These are phyloP conservation scores for Ramalina intermedia DNA, from an alignment of 495 filamentous ascomycete species.

Conservation along the genomic window DNA sequence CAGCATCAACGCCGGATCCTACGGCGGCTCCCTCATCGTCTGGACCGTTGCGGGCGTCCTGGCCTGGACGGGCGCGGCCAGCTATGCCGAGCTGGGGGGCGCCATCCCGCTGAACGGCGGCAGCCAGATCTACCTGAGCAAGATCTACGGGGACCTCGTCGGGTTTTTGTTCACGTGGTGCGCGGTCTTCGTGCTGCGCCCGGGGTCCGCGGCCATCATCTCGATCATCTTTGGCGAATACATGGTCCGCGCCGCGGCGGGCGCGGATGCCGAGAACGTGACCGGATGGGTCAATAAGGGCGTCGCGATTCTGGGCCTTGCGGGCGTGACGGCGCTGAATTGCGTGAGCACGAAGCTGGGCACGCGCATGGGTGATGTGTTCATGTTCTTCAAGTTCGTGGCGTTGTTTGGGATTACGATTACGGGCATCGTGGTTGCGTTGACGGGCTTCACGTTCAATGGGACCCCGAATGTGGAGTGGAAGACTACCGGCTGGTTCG, in stretches of 20 bases:
- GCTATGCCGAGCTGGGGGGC: slow-evolving; percentile 90
- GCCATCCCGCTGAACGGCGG: slow-evolving; percentile 94
- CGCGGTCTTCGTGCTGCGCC: slow-evolving; percentile 85
- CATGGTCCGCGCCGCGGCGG: slow-evolving; percentile 69
- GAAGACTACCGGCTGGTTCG: slow-evolving; percentile 81
- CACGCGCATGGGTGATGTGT: slow-evolving; percentile 68
- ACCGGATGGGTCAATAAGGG: slow-evolving; percentile 69
- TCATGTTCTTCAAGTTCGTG: slow-evolving; percentile 95
- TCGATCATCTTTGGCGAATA: slow-evolving; percentile 98
- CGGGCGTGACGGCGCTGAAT: slow-evolving; percentile 68
- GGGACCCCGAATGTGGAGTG: slow-evolving; percentile 70
- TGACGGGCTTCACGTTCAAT: slow-evolving; percentile 64
- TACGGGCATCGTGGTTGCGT: slow-evolving; percentile 77
- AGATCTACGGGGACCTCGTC: slow-evolving; percentile 85
- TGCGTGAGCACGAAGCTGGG: slow-evolving; percentile 80
- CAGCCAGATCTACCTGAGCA: slow-evolving; percentile 79
- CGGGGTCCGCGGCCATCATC: slow-evolving; percentile 84
- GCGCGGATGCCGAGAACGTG: slow-evolving; percentile 26
- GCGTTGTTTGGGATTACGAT: slow-evolving; percentile 78
- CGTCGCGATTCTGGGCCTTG: slow-evolving; percentile 64
- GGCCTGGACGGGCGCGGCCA: slow-evolving; percentile 92
- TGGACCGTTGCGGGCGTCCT: slow-evolving; percentile 83
- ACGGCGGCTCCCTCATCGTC: slow-evolving; percentile 76
- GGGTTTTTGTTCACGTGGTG: slow-evolving; percentile 96
- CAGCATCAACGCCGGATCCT: slow-evolving; percentile 81